A percentile compares a stretch with the other conserved stretches of the same genome.
Evolutionary conservation across 1,284 basidiomycete genomes (phyloP).

Genomic region (Sanguinoderma infundibulare): DNA sequence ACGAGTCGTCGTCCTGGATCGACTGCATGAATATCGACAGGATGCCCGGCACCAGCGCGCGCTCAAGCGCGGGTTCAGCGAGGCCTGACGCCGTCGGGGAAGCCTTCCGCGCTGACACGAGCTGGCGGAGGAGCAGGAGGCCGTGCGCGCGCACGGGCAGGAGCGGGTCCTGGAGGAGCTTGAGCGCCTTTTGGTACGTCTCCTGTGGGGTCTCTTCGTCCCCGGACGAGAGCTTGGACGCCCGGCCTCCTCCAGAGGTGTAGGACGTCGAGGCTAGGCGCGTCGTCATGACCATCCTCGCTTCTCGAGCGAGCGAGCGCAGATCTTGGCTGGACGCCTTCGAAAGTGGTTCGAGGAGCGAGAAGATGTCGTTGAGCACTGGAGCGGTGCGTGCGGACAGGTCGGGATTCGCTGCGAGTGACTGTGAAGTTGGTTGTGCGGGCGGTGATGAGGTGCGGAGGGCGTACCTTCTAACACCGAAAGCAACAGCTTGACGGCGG

Average conservation of each 20-base stretch:
- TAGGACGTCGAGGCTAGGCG: conserved; percentile 65
- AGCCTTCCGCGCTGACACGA: conserved; percentile 52
- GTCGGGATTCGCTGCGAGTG: conserved; percentile 62
- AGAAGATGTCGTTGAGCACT: conserved; percentile 73
- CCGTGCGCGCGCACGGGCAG: conserved; percentile 97
- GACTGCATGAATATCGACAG: conserved; percentile 88
- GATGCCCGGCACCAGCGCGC: conserved; percentile 80
- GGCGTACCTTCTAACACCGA: conserved; percentile 80
- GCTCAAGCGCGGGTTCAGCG: conserved; percentile 43
- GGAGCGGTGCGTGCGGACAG: conserved; percentile 67
- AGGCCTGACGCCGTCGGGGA: conserved; percentile 22
- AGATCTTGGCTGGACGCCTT: conserved; percentile 50
- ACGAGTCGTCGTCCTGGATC: conserved; percentile 92
- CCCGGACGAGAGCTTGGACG: conserved; percentile 41
- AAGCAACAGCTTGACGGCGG: conserved; percentile 78
- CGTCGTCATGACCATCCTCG: conserved; percentile 81
- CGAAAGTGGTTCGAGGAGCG: conserved; percentile 63
- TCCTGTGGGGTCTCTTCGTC: conserved; percentile 46
- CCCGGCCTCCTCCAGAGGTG: conserved; percentile 29
- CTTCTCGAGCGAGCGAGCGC: conserved; percentile 72
- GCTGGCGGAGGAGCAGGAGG: conserved; percentile 78
- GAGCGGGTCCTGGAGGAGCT: conserved; percentile 88
- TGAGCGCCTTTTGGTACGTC: conserved; percentile 87
- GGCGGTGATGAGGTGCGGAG: neutral
- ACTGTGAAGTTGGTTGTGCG: neutral